Evolutionary conservation across 2,329 filamentous ascomycete species (phyloP).

Genomic region (Alternaria ethzedia): DNA sequence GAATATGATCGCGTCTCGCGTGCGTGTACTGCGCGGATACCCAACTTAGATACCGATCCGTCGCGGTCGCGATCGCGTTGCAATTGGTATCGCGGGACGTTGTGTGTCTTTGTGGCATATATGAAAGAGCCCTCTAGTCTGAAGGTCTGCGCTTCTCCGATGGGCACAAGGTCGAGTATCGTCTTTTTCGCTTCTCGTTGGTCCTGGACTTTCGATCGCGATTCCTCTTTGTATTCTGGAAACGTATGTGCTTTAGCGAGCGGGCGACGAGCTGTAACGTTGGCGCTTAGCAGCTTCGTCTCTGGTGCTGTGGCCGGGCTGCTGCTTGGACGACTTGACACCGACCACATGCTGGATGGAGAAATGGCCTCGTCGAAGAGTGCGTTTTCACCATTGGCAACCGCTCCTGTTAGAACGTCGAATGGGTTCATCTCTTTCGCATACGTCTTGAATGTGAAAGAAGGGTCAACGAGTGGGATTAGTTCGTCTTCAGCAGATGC

Average conservation of each 20-base stretch:
- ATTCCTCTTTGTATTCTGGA: neutral
- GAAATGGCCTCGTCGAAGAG: neutral
- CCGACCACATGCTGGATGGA: conserved; percentile 6
- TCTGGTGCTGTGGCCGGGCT: conserved; percentile 1
- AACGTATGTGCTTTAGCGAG: conserved; percentile 4
- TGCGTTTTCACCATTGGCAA: neutral
- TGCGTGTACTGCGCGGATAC: conserved; percentile 25
- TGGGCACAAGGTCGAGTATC: conserved; percentile 16
- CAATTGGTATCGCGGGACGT: conserved; percentile 31
- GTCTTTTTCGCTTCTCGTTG: neutral
- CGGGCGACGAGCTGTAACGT: neutral
- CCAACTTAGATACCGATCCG: conserved; percentile 17
- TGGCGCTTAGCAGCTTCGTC: neutral
- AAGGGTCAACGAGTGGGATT: neutral
- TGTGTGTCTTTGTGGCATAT: conserved; percentile 23
- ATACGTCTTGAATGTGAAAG: neutral
- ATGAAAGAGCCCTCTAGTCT: conserved; percentile 23
- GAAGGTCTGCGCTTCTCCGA: conserved; percentile 22
- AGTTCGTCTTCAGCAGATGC: neutral
- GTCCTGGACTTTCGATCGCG: neutral
- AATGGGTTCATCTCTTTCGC: neutral
- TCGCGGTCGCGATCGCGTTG: conserved; percentile 16
- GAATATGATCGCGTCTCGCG: conserved; percentile 21
- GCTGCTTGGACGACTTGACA: neutral
- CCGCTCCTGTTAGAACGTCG: neutral